Percentiles rank a stretch among this genome's conserved stretches.
Conservation (phyloP, 2,329 filamentous ascomycete species). For the Bipolaris bicolor region DNA sequence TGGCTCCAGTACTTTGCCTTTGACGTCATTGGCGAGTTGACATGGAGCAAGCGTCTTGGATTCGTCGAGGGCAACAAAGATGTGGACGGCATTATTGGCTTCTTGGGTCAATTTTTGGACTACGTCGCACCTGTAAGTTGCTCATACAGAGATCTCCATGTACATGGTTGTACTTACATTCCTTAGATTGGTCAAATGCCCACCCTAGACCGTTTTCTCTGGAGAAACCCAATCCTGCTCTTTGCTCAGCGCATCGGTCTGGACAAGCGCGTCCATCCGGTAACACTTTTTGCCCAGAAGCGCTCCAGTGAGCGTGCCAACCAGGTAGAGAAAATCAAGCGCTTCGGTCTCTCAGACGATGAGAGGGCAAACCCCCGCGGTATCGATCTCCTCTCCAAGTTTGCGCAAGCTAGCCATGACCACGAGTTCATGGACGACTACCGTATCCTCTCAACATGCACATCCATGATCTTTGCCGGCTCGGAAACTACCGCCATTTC, state of each 20-base stretch:
- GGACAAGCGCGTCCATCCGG: constrained; percentile 71
- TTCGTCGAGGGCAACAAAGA: constrained; percentile 78
- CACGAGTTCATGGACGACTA: constrained; percentile 75
- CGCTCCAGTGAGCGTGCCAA: constrained; percentile 69
- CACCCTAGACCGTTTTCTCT: constrained; percentile 69
- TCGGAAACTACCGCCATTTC: constrained; percentile 81
- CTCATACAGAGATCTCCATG: background rate
- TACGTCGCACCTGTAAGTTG: constrained; percentile 71
- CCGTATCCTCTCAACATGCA: constrained; percentile 72
- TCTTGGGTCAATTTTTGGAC: constrained; percentile 68
- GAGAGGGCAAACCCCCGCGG: constrained; percentile 41
- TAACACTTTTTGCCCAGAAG: constrained; percentile 72
- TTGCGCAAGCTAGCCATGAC: constrained; percentile 70
- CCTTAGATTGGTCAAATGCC: constrained; percentile 74
- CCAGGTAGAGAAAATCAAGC: constrained; percentile 57
- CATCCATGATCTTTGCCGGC: constrained; percentile 75
- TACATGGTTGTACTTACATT: constrained; percentile 14
- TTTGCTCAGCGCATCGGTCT: constrained; percentile 71
- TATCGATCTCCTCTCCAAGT: constrained; percentile 72
- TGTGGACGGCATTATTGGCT: constrained; percentile 74
- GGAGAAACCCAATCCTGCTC: constrained; percentile 77
- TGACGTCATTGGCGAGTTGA: constrained; percentile 79
- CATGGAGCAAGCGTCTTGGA: constrained; percentile 75
- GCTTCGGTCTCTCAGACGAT: constrained; percentile 48
- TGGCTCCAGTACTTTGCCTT: constrained; percentile 86